Percentiles rank a stretch among this genome's conserved stretches.
These are phyloP conservation scores for Camellia japonica DNA, from an alignment of 148 eudicot genomes.

Conservation along the genomic window DNA sequence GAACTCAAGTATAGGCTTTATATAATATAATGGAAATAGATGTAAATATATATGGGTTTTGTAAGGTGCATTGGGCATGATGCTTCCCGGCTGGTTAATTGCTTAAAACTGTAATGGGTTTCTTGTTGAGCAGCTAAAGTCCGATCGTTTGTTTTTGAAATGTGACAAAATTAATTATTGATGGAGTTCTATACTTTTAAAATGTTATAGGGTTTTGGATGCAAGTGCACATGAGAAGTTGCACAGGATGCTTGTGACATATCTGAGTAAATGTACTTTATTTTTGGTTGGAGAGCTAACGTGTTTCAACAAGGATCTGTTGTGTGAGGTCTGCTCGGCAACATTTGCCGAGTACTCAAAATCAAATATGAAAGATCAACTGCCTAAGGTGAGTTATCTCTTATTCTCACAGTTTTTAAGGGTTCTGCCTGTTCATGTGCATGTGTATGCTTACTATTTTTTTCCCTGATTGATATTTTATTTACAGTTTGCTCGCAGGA, in stretches of 20 bases:
- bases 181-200: neutral
- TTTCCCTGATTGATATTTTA: constrained; percentile 1
- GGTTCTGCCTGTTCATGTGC: neutral
- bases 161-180: constrained; percentile 12
- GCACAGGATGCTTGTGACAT: constrained; percentile 51
- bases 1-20: neutral
- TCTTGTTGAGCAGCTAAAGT: neutral
- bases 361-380: constrained; percentile 46
- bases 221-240: constrained; percentile 37
- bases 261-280: constrained; percentile 44
- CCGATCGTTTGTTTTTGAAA: neutral
- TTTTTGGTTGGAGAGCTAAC: constrained; percentile 48
- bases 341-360: constrained; percentile 47
- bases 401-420: neutral
- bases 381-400: constrained; percentile 44
- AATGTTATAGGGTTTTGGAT: constrained; percentile 33
- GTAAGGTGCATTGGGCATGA: neutral
- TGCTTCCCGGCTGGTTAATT: neutral
- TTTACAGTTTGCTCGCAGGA: constrained; percentile 38
- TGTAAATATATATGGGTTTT: neutral
- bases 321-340: neutral
- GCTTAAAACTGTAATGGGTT: neutral
- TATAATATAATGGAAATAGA: too few relatives aligned
- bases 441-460: neutral
- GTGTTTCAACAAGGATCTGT: constrained; percentile 9